Percentiles rank a stretch among this genome's conserved stretches.
phyloP scores from a whole-genome alignment of 257 asterid genomes.

The Capsicum pubescens region DNA sequence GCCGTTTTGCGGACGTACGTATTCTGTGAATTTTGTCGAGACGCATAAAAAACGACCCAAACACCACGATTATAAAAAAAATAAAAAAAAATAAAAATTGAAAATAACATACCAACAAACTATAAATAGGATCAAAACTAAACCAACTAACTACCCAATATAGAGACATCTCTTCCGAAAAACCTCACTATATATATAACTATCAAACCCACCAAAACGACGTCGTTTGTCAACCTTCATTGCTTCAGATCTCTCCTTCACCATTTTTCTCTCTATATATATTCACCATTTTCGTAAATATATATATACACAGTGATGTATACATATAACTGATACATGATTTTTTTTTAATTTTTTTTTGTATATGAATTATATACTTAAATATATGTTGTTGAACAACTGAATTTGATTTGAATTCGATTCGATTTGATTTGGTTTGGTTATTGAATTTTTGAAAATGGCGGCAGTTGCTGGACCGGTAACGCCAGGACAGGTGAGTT shows the following conservation, averaged over 20 bases:
- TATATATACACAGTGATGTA: not conserved
- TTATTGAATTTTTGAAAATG: constrained; percentile 44
- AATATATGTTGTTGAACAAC: not conserved
- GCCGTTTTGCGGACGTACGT: too few species aligned
- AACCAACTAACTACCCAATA: constrained; percentile 7
- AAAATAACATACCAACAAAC: not conserved
- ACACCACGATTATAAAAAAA: too few species aligned
- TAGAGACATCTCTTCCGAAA: constrained; percentile 21
- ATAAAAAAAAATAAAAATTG: not conserved
- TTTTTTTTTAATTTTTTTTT: not conserved
- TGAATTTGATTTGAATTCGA: constrained; percentile 19
- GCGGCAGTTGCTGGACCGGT: constrained; percentile 71
- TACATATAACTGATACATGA: not conserved
- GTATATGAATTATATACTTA: not conserved
- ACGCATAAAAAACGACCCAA: too few species aligned
- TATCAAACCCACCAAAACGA: too few species aligned
- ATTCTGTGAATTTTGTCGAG: too few species aligned
- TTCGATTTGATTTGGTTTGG: constrained; percentile 23
- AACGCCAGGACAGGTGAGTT: constrained; percentile 70
- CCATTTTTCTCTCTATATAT: not conserved
- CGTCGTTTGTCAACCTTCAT: not conserved
- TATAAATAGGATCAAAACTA: not conserved
- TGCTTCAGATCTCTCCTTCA: constrained; percentile 22
- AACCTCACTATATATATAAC: too few species aligned
- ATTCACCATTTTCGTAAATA: not conserved